These are phyloP conservation scores for Clavulina sp. DNA, from an alignment of 768 basidiomycete species.

Conservation along the genomic window DNA sequence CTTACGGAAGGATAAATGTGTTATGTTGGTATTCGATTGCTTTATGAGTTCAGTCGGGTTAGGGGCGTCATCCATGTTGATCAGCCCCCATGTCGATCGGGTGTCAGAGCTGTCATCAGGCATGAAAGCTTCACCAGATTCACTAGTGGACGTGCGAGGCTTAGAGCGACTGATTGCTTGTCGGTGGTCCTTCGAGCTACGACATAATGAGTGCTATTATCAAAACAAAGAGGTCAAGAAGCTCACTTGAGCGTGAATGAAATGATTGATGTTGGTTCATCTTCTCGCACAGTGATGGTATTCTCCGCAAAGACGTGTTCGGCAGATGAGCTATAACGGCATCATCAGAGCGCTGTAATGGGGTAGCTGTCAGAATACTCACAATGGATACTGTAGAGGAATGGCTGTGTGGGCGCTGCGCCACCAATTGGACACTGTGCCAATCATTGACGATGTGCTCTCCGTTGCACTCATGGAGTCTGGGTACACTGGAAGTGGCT, in stretches of 20 bases:
- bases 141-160: conserved; percentile 45
- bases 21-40: conserved; percentile 10
- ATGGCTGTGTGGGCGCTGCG: conserved; percentile 4
- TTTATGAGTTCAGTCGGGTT: conserved; percentile 16
- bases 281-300: conserved; percentile 84
- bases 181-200: conserved; percentile 64
- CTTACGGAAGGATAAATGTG: conserved; percentile 9
- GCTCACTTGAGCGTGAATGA: conserved; percentile 79
- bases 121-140: conserved; percentile 77
- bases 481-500: no score
- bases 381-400: conserved; percentile 12
- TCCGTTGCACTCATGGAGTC: no score
- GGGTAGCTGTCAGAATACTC: background rate
- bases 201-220: conserved; percentile 8
- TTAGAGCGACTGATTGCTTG: conserved; percentile 64
- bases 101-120: conserved; percentile 80
- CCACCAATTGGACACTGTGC: conserved; percentile 12
- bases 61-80: conserved; percentile 48
- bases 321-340: conserved; percentile 3
- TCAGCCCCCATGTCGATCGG: conserved; percentile 82
- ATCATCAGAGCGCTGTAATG: conserved; percentile 2
- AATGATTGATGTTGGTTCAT: conserved; percentile 96
- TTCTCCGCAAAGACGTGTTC: conserved; percentile 93
- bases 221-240: background rate
- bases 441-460: conserved; percentile 6